Percentiles rank a stretch among this genome's conserved stretches.
These are phyloP conservation scores for Carex littledalei DNA, from an alignment of 176 grass and related monocot species.

Conservation along the genomic window DNA sequence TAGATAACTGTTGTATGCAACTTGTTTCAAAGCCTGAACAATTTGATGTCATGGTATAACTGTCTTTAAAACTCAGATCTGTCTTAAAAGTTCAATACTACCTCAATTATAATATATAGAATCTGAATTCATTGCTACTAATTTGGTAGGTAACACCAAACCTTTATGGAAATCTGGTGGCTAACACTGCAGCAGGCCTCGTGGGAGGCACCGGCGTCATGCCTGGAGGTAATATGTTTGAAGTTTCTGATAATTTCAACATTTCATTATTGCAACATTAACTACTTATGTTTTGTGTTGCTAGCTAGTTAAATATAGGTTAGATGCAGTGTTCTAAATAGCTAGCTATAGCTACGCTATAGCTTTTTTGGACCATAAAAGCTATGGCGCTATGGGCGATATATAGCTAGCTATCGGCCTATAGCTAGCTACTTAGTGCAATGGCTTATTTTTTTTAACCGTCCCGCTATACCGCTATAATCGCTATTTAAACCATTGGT, in stretches of 20 bases:
- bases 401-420: no score
- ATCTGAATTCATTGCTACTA: background rate
- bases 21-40: constrained; percentile 42
- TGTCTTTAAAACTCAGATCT: background rate
- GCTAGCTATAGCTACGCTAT: no score
- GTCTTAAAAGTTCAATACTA: background rate
- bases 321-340: no score
- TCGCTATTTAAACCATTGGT: no score
- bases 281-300: background rate
- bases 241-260: background rate
- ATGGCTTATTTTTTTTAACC: no score
- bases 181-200: constrained; percentile 85
- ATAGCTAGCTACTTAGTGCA: no score
- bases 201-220: constrained; percentile 93
- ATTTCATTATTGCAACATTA: background rate
- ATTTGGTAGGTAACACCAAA: constrained; percentile 83
- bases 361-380: no score
- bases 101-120: background rate
- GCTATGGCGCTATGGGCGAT: no score
- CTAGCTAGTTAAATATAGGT: background rate
- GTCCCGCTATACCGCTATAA: no score
- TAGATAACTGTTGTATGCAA: constrained; percentile 46
- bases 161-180: constrained; percentile 97
- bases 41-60: constrained; percentile 33
- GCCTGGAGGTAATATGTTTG: constrained; percentile 64